Base-by-base conservation (phyloP, 2,329 filamentous ascomycete genomes). In the Verticillium alfalfae region DNA sequence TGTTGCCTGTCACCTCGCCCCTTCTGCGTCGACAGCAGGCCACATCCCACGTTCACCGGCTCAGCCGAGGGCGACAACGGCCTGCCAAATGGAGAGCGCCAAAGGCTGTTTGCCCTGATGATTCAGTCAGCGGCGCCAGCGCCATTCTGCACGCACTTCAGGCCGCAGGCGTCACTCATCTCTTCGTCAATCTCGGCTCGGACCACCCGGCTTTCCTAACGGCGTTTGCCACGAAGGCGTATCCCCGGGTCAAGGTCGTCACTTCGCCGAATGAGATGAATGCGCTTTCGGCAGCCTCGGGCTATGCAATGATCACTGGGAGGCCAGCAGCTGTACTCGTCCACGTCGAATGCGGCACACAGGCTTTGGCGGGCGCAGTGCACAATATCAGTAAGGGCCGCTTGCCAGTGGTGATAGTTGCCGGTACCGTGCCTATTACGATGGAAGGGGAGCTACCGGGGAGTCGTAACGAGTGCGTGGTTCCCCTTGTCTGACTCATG, bases 91-190 rank as follows among this genome's bases (percentile, higher is more conserved):
- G 26, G 26, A 31, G 26, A 31, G 26, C 26, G 26, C 26, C 26
- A 31, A 4, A 31, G 26, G 26, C 5, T 31, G 3, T 31, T 5
- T 31, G 4, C 26, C 26, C 36, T 37, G 36, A 37, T 37, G 12
- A 41, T 7, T 18, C 22, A n/a, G 13, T 52, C n/a, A 52, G 10
- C 45, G 45, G 45, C 13, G 45, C 45, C 45, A 9, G 18, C 45
- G 87, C 86, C 67, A 89, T 89, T 74, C 88, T 89, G 66, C 86
- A 88, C 75, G 83, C 84, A 37, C 73, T 89, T 39, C 87, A 84
- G 82, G 85, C 87, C 2, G 78, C 79, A 6, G 81, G 80, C 52
- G 76, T 83, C 57, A 78, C 74, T 37, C 76, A 82, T 72, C 76
- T 80, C 61, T 84, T 84, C 58, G 81, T 82, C 55, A 83, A 84